Percentiles rank a stretch among this genome's conserved stretches.
phyloP scores from a whole-genome alignment of 768 basidiomycete species.

The Hypholoma fasciculare region DNA sequence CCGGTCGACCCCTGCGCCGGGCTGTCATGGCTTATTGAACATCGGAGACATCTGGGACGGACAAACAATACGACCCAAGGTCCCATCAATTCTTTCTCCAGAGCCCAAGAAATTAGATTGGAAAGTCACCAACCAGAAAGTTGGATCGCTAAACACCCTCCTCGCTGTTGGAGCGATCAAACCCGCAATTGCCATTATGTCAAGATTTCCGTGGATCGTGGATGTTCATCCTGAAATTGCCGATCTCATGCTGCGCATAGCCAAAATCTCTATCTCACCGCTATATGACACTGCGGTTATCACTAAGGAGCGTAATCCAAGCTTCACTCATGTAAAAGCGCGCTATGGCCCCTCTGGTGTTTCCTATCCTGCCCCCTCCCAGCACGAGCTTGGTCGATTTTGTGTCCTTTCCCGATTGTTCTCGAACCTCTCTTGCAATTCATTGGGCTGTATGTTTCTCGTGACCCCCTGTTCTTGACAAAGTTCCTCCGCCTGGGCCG shows the following conservation, averaged over 20 bases:
- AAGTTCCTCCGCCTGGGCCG: slow-evolving; percentile 82
- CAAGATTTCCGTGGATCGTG: slow-evolving; percentile 83
- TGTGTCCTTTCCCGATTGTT: slow-evolving; percentile 81
- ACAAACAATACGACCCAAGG: too few relatives aligned
- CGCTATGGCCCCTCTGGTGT: slow-evolving; percentile 64
- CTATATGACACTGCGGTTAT: slow-evolving; percentile 60
- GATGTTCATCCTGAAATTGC: slow-evolving; percentile 82
- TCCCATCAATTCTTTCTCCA: slow-evolving; percentile 38
- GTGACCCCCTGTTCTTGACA: slow-evolving; percentile 75
- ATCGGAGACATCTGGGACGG: too few relatives aligned
- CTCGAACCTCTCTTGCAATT: slow-evolving; percentile 81
- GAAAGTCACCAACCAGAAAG: slow-evolving; percentile 73
- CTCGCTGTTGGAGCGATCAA: slow-evolving; percentile 84
- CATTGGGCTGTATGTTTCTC: slow-evolving; percentile 77
- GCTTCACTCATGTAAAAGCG: slow-evolving; percentile 62
- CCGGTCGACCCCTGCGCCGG: too few relatives aligned
- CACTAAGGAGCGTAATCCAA: slow-evolving; percentile 59
- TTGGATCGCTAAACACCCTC: slow-evolving; percentile 75
- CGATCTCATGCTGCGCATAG: slow-evolving; percentile 78
- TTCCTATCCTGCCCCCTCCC: slow-evolving; percentile 60
- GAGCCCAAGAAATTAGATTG: slow-evolving; percentile 43
- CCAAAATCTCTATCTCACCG: slow-evolving; percentile 67
- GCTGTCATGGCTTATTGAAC: too few relatives aligned
- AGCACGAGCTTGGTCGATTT: slow-evolving; percentile 74
- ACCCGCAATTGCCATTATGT: slow-evolving; percentile 75